Evolutionary conservation across 2,329 filamentous ascomycete species (phyloP), one percentile per base, ranked within the genome.

Genomic region (Karstenula rhodostoma): DNA sequence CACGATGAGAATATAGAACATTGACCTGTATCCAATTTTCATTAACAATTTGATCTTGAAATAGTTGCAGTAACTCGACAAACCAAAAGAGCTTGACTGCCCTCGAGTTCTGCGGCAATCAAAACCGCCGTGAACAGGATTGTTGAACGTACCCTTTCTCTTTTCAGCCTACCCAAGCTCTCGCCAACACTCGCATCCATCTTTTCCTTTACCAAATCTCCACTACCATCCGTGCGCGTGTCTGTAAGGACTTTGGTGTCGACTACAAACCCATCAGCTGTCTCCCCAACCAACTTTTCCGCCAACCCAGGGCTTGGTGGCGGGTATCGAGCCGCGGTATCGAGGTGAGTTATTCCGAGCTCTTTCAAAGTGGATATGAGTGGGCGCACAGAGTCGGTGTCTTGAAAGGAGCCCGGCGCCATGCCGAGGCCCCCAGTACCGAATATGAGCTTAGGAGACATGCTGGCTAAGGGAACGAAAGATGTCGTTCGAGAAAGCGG

Each of bases 251-350:
- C 47, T 51, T 64, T 64, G 3, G 61, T 64, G 37, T 64, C 58
- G 10, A 64, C 56, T 5, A 54, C 35, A 48, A 64, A 64, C 17
- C 35, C 48, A 32, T 56, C 42, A 43, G 25, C 59, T 5, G 52
- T 35, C 22, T 61, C 52, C 5, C 61, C 61, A 33, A 64, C 56
- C 10, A 64, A 35, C 23, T 49, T 13, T 22, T 64, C 61, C 12
- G 61, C 52, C 25, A 43, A 42, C 2, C 61, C 58, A 7, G 61
- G 61, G 35, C 56, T 49, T 9, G 56, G 33, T 19, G 61, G 61
- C 22, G 61, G 61, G 25, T 64, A 64, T 15, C 61, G 58, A 27
- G 61, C 56, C 23, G 55, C 58, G n/a, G 61, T 58, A 25, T 64
- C 61, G 9, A 64, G 43, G 17, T 46, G 37, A 2, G 12, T 43